A percentile compares a stretch with the other conserved stretches of the same genome.
Conservation (phyloP, 208 protist species). For the Leishmania martiniquensis region DNA sequence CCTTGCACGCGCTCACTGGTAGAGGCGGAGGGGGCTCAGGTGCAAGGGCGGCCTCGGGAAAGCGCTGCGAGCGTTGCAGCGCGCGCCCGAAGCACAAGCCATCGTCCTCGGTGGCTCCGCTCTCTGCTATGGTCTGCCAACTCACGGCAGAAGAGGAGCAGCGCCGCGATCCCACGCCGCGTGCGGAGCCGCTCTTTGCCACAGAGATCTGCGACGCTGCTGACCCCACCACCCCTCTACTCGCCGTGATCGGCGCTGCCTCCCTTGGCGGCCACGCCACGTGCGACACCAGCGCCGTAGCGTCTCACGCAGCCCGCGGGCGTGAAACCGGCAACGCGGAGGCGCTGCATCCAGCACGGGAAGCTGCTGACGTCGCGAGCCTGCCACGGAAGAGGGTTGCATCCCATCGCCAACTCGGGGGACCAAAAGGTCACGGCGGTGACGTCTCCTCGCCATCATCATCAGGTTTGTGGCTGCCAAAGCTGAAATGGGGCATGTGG, state of each 20-base stretch:
- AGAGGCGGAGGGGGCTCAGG: not conserved
- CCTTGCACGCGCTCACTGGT: conserved; percentile 18
- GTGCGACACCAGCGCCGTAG: not conserved
- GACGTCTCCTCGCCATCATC: not conserved
- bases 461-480: conserved; percentile 5
- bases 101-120: not conserved
- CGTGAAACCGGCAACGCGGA: not conserved
- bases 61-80: not conserved
- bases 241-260: too few species aligned
- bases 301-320: not conserved
- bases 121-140: not conserved
- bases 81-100: not conserved
- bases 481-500: conserved; percentile 1
- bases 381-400: not conserved
- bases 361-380: not conserved
- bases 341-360: not conserved
- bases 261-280: too few species aligned
- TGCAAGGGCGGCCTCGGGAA: not conserved
- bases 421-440: conserved; percentile 1
- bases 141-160: not conserved
- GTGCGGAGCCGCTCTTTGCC: conserved; percentile 15
- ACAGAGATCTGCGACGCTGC: conserved; percentile 11
- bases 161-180: not conserved
- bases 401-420: not conserved
- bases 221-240: too few species aligned